Evolutionary conservation across 129 eudicot genomes (phyloP), one percentile per base, ranked within the genome.

Genomic region (Dittrichia graveolens): DNA sequence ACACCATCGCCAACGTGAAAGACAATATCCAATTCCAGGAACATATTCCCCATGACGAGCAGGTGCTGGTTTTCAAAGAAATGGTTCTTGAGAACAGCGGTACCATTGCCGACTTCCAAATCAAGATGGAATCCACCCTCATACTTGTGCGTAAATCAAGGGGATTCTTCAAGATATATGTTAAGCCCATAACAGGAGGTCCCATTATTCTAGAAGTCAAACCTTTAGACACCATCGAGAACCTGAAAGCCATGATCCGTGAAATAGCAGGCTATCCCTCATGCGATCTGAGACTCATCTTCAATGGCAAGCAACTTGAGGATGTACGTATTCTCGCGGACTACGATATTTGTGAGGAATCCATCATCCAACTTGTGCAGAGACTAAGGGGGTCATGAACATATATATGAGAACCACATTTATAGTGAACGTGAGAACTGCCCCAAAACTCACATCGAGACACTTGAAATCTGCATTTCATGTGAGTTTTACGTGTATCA

Each of bases 11-110:
- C n/a, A 7, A 19, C 2, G 53, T 65, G 14, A 65, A 44, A 46
- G 1, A 0, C 3, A 7, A 5, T 4, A 15, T 43, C 18, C 2
- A 43, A 1, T 3, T 0, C 8, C 3, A 43, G 52, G 54, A 65
- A 65, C 24, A 44, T 11, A 46, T 76, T 54, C 69, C 40, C 0
- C 9, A 10, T 4, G 60, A 61, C 14, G 19, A 74, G 53, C 78
- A 74, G 63, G 56, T 57, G 46, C 18, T 74, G 38, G 61, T 48
- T 16, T 61, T 74, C 43, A 60, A 55, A n/a, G 56, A 68, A n/a
- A 39, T n/a, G 71, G 70, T 61, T 55, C 78, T 74, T 10, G 52
- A 47, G n/a, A 71, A 74, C 44, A 47, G 61, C 1, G 16, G 71
- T 8, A 62, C 71, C 5, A 62, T 74, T 18, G 19, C 34, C 39